phyloP scores from a whole-genome alignment of 2,329 filamentous ascomycete species.

The Cryphonectria naterciae region DNA sequence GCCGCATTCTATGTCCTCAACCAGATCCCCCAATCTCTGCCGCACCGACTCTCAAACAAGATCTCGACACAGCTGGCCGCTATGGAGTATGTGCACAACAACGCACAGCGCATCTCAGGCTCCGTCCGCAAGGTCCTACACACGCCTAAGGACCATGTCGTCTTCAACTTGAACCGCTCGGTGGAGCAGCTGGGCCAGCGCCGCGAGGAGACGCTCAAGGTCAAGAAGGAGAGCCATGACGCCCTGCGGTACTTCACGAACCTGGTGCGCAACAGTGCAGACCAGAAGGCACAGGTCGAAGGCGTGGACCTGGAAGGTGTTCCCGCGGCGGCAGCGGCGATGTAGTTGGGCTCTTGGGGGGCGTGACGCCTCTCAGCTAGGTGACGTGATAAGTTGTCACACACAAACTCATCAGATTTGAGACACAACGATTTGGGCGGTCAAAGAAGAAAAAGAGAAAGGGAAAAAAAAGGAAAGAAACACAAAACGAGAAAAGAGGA shows the following conservation, averaged over 20 bases:
- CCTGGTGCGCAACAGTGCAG: conserved; percentile 69
- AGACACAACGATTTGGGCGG: not conserved
- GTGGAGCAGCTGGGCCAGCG: conserved; percentile 81
- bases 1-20: conserved; percentile 80
- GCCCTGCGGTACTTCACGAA: conserved; percentile 91
- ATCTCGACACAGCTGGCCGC: conserved; percentile 78
- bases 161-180: conserved; percentile 79
- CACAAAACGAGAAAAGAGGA: not conserved
- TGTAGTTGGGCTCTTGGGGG: not conserved
- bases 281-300: conserved; percentile 54
- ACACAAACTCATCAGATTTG: not conserved
- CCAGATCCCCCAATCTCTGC: conserved; percentile 87
- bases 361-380: not conserved
- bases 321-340: conserved; percentile 35
- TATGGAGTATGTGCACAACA: conserved; percentile 91
- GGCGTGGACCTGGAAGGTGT: conserved; percentile 60
- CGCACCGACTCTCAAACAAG: conserved; percentile 82
- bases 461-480: not conserved
- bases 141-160: conserved; percentile 83
- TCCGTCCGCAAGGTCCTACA: conserved; percentile 89
- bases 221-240: conserved; percentile 80
- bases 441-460: not conserved
- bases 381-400: not conserved
- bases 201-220: conserved; percentile 81
- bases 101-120: conserved; percentile 80